phyloP scores from a whole-genome alignment of 129 eudicot genomes.

The Centrapalus pauciflorus region DNA sequence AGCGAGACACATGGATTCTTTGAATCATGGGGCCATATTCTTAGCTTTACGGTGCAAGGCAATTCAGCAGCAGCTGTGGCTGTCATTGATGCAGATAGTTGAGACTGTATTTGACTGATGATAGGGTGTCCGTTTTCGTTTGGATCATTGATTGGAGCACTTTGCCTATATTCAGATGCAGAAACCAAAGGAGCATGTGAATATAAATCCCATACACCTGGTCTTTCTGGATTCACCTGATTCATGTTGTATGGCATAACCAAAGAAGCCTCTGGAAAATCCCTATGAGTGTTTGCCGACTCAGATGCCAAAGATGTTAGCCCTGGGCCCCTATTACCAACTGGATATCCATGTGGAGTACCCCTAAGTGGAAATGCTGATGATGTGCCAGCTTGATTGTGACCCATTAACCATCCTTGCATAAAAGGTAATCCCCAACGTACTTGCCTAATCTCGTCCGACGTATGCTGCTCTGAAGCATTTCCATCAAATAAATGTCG shows the following conservation, averaged over 20 bases:
- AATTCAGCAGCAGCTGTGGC: slow-evolving; percentile 69
- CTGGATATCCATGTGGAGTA: slow-evolving; percentile 26
- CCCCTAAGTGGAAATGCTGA: slow-evolving; percentile 33
- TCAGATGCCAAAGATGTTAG: slow-evolving; percentile 16
- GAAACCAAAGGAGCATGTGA: slow-evolving; percentile 12
- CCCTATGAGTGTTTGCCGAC: slow-evolving; percentile 7
- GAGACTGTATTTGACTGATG: slow-evolving; percentile 52
- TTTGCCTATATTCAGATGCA: slow-evolving; percentile 9
- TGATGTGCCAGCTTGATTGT: slow-evolving; percentile 48
- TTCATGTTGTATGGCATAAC: slow-evolving; percentile 22
- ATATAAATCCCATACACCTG: slow-evolving; percentile 20
- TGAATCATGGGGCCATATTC: slow-evolving; percentile 58
- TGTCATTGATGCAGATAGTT: slow-evolving; percentile 50
- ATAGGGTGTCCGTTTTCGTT: slow-evolving; percentile 28
- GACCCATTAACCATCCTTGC: slow-evolving; percentile 80
- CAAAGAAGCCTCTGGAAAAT: slow-evolving; percentile 6
- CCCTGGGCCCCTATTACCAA: slow-evolving; percentile 17
- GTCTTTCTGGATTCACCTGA: slow-evolving; percentile 17
- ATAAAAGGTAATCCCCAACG: slow-evolving; percentile 63
- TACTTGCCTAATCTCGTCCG: slow-evolving; percentile 25
- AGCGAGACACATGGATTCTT: slow-evolving; percentile 51
- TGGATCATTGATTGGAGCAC: slow-evolving; percentile 21
- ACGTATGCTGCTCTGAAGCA: too few species aligned
- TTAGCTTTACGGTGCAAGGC: slow-evolving; percentile 69
- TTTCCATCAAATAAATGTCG: too few species aligned